Evolutionary conservation across 1,139 yeast species (phyloP), one percentile per base, ranked within the genome.

Genomic region (Chernovozyma aurita): DNA sequence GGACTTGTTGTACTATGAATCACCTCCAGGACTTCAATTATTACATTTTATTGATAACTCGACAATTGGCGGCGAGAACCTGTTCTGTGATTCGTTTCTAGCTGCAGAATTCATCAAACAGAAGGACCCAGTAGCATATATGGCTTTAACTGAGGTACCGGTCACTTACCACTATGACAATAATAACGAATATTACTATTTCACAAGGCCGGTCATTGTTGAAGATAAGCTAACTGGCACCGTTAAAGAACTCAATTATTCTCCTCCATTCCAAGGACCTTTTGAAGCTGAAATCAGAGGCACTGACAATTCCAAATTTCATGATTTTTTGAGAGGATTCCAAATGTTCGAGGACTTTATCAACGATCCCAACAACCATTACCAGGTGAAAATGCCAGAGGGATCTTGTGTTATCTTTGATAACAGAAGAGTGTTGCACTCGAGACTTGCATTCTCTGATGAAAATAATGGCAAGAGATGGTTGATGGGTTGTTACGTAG

Each of bases 201-300:
- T 75, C 46, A 66, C 76, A 24, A 68, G 88, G 15, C 88, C 88
- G 1, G 58, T 83, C 39, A 64, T 85, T 13, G 84, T 80, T 28
- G 85, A 81, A 47, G 77, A 78, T 38, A 64, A 65, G 7, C 32
- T 37, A 11, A 34, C 37, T 12, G 37, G 37, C 2, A 53, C 55
- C 28, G 74, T 83, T 40, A 73, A 73, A 43, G 80, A 73, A 34
- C 74, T 84, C 25, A 84, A 83, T 50, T 85, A 85, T 53, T 78
- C 94, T 2, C 95, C 95, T 1, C 94, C 94, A 11, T 85, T 84
- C 63, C 95, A 85, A 51, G 94, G 87, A 0, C 94, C 94, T 0
- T 76, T 79, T 42, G 88, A 82, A 41, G 57, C 61, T 42, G 80
- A 79, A 17, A 63, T 74, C 18, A 61, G 67, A 24, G 57, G 61